Evolutionary conservation across 352 stramenopile species (phyloP).

Genomic region (Phytophthora ramorum): DNA sequence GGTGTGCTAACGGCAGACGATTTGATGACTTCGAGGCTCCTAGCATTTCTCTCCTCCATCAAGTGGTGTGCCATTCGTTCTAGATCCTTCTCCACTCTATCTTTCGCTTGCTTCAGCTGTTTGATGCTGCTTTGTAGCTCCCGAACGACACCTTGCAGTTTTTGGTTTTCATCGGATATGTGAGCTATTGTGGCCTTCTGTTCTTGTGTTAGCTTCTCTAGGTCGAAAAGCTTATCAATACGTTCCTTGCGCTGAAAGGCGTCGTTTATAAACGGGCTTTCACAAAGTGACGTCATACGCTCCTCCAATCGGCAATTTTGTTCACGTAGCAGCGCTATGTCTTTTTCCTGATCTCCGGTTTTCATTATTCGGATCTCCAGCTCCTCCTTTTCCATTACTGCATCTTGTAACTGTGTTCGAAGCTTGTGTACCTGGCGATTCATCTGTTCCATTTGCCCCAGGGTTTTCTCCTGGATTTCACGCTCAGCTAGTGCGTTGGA

Average conservation of each 20-base stretch:
- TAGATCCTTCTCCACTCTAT: conserved; percentile 71
- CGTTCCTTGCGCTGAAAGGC: conserved; percentile 89
- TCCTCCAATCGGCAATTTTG: conserved; percentile 91
- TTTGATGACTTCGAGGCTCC: conserved; percentile 40
- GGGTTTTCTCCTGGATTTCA: conserved; percentile 91
- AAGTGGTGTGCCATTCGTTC: conserved; percentile 66
- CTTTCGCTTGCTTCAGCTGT: conserved; percentile 79
- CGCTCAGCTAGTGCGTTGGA: conserved; percentile 78
- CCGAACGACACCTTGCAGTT: conserved; percentile 79
- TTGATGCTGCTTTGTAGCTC: conserved; percentile 89
- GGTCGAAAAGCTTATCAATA: conserved; percentile 85
- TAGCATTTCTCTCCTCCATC: conserved; percentile 69
- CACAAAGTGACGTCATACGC: conserved; percentile 90
- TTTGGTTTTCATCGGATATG: conserved; percentile 81
- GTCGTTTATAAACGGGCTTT: conserved; percentile 94
- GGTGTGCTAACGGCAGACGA: conserved; percentile 17
- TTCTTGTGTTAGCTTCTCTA: conserved; percentile 85
- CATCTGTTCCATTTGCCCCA: conserved; percentile 90
- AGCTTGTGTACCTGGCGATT: conserved; percentile 93
- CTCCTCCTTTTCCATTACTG: conserved; percentile 81
- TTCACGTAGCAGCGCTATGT: conserved; percentile 73
- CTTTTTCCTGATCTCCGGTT: conserved; percentile 80
- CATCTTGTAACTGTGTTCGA: conserved; percentile 82
- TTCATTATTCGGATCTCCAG: conserved; percentile 69
- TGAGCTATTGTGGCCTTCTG: conserved; percentile 78